Conservation (phyloP, 129 eudicot genomes). For the Artemisia annua region DNA sequence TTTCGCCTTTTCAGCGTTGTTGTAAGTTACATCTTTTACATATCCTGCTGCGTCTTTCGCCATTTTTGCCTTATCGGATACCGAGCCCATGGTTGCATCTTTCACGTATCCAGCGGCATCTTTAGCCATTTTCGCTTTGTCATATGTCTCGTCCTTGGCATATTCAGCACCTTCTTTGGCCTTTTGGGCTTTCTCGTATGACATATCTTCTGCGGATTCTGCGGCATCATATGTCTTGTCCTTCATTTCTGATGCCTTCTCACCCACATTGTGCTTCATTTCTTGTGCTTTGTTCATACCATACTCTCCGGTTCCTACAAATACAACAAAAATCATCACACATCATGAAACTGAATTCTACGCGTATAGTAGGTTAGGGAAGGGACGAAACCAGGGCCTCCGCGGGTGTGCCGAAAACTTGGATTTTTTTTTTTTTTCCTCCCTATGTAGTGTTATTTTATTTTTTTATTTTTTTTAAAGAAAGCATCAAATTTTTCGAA, state of each 20-base stretch:
- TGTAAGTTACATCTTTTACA: neutral
- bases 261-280: slow-evolving; percentile 17
- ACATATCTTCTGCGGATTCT: slow-evolving; percentile 22
- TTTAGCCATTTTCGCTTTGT: slow-evolving; percentile 26
- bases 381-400: too few relatives aligned
- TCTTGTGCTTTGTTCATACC: slow-evolving; percentile 26
- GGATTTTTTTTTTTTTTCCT: too few relatives aligned
- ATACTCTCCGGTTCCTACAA: slow-evolving; percentile 33
- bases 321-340: neutral
- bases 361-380: too few relatives aligned
- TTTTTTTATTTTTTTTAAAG: too few relatives aligned
- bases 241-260: slow-evolving; percentile 24
- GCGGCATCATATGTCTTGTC: slow-evolving; percentile 17
- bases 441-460: too few relatives aligned
- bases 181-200: slow-evolving; percentile 16
- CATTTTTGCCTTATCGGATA: neutral
- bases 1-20: slow-evolving; percentile 34
- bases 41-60: slow-evolving; percentile 3
- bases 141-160: slow-evolving; percentile 26
- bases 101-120: slow-evolving; percentile 15
- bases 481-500: too few relatives aligned
- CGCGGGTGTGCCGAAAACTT: too few relatives aligned
- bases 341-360: neutral
- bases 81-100: slow-evolving; percentile 6
- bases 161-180: slow-evolving; percentile 11